These are phyloP conservation scores for Termitomyces sp. DNA, from an alignment of 768 basidiomycete species.

Conservation along the genomic window DNA sequence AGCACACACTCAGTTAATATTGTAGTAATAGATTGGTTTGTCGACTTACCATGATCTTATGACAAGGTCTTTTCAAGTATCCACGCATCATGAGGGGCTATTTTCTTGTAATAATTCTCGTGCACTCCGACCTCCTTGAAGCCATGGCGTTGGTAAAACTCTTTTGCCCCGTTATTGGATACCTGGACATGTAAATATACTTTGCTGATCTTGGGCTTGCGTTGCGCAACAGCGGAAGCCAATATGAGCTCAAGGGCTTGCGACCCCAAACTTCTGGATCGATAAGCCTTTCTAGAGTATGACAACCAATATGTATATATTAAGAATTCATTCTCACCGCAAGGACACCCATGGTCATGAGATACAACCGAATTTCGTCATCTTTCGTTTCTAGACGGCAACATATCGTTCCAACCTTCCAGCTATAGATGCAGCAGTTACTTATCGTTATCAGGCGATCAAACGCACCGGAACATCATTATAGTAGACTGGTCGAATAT, in stretches of 20 bases:
- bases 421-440: conserved; percentile 11
- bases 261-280: conserved; percentile 72
- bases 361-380: conserved; percentile 56
- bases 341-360: conserved; percentile 91
- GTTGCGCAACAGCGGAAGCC: conserved; percentile 51
- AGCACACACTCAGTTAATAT: neutral
- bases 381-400: conserved; percentile 74
- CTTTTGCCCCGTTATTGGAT: conserved; percentile 72
- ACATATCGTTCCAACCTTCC: conserved; percentile 76
- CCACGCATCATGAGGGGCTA: conserved; percentile 82
- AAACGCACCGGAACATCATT: conserved; percentile 74
- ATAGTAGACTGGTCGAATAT: conserved; percentile 63
- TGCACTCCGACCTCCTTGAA: conserved; percentile 66
- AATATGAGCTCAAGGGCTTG: conserved; percentile 66
- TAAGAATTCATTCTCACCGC: conserved; percentile 51
- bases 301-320: conserved; percentile 5
- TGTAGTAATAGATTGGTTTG: neutral
- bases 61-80: conserved; percentile 63
- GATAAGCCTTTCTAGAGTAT: conserved; percentile 62
- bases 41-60: conserved; percentile 10
- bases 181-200: conserved; percentile 86
- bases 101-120: conserved; percentile 86
- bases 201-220: conserved; percentile 58
- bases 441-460: conserved; percentile 5
- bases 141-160: conserved; percentile 80